Conservation (phyloP, 163 green algal species). For the Chlamydomonas reinhardtii region DNA sequence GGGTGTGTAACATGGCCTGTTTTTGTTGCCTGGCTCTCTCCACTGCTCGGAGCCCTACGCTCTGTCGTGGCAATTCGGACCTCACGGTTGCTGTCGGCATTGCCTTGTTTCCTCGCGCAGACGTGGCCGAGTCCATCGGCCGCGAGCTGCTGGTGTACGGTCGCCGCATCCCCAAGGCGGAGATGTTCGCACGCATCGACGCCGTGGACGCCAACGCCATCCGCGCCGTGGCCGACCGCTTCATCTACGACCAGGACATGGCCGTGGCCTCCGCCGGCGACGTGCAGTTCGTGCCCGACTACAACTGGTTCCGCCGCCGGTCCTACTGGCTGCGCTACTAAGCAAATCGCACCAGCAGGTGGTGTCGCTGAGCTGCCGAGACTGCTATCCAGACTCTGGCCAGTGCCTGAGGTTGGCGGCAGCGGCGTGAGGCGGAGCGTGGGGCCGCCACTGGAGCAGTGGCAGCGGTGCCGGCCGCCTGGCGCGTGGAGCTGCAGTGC, state of each 20-base stretch:
- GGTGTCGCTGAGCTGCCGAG: no score
- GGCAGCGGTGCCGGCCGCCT: no score
- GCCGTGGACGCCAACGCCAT: slow-evolving; percentile 92
- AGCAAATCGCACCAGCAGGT: neutral
- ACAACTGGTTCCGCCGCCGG: slow-evolving; percentile 94
- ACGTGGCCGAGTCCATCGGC: slow-evolving; percentile 81
- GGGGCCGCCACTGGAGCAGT: no score
- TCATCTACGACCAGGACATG: slow-evolving; percentile 97
- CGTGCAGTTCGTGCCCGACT: slow-evolving; percentile 94
- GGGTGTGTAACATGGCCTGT: no score
- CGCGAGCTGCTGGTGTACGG: slow-evolving; percentile 96
- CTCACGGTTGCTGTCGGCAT: no score
- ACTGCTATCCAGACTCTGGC: no score
- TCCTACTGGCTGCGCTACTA: slow-evolving; percentile 98
- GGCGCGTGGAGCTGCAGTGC: no score
- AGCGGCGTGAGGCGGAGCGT: no score
- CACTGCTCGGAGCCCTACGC: no score
- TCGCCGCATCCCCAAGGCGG: slow-evolving; percentile 93
- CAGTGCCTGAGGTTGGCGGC: no score
- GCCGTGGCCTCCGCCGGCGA: slow-evolving; percentile 93
- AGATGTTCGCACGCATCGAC: slow-evolving; percentile 99
- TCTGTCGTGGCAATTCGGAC: no score
- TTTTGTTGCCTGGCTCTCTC: no score
- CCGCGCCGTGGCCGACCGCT: slow-evolving; percentile 91
- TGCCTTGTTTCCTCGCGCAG: slow-evolving; percentile 40